A percentile compares a stretch with the other conserved stretches of the same genome.
Conservation (phyloP, 768 basidiomycete genomes). For the Pleurotus tuoliensis region DNA sequence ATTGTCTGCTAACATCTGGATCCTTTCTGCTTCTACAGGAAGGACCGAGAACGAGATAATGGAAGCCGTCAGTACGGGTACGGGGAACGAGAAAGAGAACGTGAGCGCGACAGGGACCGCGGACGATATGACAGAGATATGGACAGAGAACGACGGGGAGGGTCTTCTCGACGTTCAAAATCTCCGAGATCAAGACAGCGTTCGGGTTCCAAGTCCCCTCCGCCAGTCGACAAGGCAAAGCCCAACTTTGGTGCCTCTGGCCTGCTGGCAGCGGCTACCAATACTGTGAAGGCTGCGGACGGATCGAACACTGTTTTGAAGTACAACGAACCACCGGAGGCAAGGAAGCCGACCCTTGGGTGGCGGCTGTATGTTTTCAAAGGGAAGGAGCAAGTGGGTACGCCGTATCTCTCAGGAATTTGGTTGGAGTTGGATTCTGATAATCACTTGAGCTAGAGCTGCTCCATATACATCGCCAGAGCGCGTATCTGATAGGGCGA, state of each 20-base stretch:
- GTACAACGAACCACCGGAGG: slow-evolving; percentile 98
- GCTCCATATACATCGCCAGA: slow-evolving; percentile 90
- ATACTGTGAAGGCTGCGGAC: slow-evolving; percentile 74
- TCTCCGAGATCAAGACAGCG: slow-evolving; percentile 35
- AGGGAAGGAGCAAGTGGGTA: slow-evolving; percentile 87
- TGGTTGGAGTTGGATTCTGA: neutral
- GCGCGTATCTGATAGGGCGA: slow-evolving; percentile 89
- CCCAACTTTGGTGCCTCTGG: slow-evolving; percentile 91
- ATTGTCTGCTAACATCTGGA: neutral
- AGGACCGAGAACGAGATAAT: neutral
- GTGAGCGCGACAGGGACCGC: slow-evolving; percentile 13
- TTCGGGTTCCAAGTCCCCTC: slow-evolving; percentile 41
- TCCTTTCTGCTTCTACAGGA: neutral
- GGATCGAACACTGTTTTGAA: slow-evolving; percentile 86
- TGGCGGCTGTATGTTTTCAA: slow-evolving; percentile 99
- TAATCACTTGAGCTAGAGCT: slow-evolving; percentile 51
- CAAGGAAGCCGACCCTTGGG: slow-evolving; percentile 81
- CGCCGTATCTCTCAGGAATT: slow-evolving; percentile 24
- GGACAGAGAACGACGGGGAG: slow-evolving; percentile 23
- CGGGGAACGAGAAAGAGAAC: slow-evolving; percentile 13
- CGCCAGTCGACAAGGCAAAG: slow-evolving; percentile 61
- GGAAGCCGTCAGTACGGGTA: slow-evolving; percentile 5
- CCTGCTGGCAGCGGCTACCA: slow-evolving; percentile 92
- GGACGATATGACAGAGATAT: slow-evolving; percentile 18
- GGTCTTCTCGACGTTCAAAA: slow-evolving; percentile 50